Percentiles rank a stretch among this genome's conserved stretches.
Conservation (phyloP, 2,329 filamentous ascomycete genomes). For the Trichophyton verrucosum region DNA sequence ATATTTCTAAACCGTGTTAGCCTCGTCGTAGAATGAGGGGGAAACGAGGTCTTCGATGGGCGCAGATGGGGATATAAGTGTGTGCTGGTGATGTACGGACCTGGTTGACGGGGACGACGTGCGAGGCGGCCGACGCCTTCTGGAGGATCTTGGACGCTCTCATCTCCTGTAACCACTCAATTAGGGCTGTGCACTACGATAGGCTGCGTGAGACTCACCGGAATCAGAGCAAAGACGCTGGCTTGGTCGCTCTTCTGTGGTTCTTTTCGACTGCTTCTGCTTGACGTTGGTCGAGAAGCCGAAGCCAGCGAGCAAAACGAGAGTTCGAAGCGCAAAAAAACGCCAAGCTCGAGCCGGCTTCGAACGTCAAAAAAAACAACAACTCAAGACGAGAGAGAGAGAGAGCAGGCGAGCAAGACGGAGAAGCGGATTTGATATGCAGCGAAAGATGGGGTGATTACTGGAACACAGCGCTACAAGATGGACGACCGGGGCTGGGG, state of each 20-base stretch:
- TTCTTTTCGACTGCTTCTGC: not conserved
- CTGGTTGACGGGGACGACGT: conserved; percentile 27
- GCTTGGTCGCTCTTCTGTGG: not conserved
- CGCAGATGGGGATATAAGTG: not conserved
- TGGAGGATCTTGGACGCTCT: conserved; percentile 22
- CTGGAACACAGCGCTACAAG: no score
- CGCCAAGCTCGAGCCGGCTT: not conserved
- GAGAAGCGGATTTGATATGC: not conserved
- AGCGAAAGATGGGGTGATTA: no score
- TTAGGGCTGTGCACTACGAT: not conserved
- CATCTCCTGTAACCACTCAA: conserved; percentile 5
- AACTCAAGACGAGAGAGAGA: not conserved
- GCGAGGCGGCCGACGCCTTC: conserved; percentile 28
- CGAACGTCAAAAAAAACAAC: not conserved
- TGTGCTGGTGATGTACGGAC: conserved; percentile 15
- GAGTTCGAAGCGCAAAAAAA: not conserved
- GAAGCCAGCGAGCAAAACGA: not conserved
- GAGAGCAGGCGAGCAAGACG: not conserved
- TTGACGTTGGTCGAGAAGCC: not conserved
- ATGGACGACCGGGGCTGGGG: no score
- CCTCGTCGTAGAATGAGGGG: not conserved
- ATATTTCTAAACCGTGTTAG: conserved; percentile 60
- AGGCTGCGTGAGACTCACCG: not conserved
- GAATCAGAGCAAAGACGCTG: not conserved
- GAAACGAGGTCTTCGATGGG: not conserved